Percentiles rank a stretch among this genome's conserved stretches.
Conservation (phyloP, 1,139 yeast genomes). For the Debaryomyces sp. region DNA sequence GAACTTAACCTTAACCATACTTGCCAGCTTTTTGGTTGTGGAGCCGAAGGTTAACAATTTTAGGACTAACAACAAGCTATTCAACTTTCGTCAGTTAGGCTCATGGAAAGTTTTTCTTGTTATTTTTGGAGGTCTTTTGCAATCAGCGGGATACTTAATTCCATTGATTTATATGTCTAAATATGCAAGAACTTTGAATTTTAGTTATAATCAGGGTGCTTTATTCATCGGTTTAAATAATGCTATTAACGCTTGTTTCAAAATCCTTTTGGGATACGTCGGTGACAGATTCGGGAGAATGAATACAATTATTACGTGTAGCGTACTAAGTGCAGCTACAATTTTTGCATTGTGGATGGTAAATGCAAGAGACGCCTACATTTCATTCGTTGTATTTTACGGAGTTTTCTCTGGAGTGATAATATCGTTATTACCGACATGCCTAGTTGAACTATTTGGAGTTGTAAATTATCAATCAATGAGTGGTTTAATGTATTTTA, state of each 20-base stretch:
- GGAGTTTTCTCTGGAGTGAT: conserved; percentile 42
- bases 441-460: conserved; percentile 43
- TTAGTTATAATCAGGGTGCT: conserved; percentile 36
- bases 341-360: conserved; percentile 29
- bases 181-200: conserved; percentile 39
- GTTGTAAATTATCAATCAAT: conserved; percentile 29
- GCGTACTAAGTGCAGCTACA: conserved; percentile 30
- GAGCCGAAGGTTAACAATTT: conserved; percentile 18
- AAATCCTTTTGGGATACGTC: conserved; percentile 36
- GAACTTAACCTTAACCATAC: conserved; percentile 18
- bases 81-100: conserved; percentile 19
- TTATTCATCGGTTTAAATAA: conserved; percentile 45
- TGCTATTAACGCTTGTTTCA: conserved; percentile 38
- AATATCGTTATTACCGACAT: conserved; percentile 41
- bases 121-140: conserved; percentile 34
- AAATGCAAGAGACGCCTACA: conserved; percentile 27
- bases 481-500: conserved; percentile 31
- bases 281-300: conserved; percentile 42
- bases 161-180: conserved; percentile 44
- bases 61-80: conserved; percentile 19
- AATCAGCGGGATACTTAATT: conserved; percentile 45
- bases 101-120: conserved; percentile 28
- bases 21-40: conserved; percentile 24
- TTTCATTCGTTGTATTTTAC: conserved; percentile 41
- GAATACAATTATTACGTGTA: conserved; percentile 37